phyloP scores from a whole-genome alignment of 225 moss, liverwort and hornwort species.

The Marchantia polymorpha region DNA sequence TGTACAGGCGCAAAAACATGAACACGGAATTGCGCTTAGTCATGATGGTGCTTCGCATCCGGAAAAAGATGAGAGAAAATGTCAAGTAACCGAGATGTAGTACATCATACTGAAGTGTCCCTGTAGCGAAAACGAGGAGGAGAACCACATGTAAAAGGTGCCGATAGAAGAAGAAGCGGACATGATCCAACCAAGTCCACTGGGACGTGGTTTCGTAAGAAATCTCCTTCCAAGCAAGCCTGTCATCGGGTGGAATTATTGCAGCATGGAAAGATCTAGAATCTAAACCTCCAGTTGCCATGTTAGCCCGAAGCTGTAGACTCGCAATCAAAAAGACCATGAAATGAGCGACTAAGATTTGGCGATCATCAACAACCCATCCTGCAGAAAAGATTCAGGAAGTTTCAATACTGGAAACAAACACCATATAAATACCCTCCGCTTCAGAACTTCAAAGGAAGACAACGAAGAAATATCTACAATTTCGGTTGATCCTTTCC shows the following conservation, averaged over 20 bases:
- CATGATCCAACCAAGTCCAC: constrained; percentile 92
- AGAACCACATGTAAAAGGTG: constrained; percentile 92
- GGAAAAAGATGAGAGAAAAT: constrained; percentile 89
- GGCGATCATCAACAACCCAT: constrained; percentile 79
- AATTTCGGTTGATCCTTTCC: too few species aligned
- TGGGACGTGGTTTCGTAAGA: constrained; percentile 73
- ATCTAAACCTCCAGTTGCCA: constrained; percentile 61
- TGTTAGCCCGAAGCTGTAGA: constrained; percentile 81
- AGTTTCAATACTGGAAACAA: too few species aligned
- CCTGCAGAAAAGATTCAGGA: constrained; percentile 43
- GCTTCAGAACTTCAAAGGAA: neutral
- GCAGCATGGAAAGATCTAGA: constrained; percentile 56
- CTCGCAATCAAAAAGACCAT: constrained; percentile 76
- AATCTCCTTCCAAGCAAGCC: constrained; percentile 92
- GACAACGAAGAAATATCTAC: too few species aligned
- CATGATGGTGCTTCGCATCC: constrained; percentile 96
- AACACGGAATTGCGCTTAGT: constrained; percentile 79
- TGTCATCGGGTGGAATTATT: constrained; percentile 64
- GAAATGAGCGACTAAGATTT: constrained; percentile 88
- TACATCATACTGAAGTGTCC: constrained; percentile 94
- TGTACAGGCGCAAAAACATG: constrained; percentile 79
- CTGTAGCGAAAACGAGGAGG: constrained; percentile 87
- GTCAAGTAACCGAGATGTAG: constrained; percentile 94
- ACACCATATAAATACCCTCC: neutral
- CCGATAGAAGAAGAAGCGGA: constrained; percentile 85